Evolutionary conservation across 1,284 basidiomycete genomes (phyloP).

Genomic region (Phaffia rhodozyma): DNA sequence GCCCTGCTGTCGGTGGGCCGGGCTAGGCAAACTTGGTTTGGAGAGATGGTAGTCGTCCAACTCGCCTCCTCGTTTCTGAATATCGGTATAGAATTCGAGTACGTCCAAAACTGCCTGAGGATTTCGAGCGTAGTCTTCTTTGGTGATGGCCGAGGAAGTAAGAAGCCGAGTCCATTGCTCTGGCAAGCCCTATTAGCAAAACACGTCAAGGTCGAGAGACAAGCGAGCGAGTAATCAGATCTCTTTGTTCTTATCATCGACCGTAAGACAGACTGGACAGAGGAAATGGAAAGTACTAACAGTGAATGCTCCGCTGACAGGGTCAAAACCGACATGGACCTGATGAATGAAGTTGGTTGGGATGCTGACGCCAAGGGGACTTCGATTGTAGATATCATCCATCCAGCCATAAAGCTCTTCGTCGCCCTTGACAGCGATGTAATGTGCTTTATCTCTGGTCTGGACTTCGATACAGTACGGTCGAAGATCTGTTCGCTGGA

Average conservation of each 20-base stretch:
- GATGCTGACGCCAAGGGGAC: constrained; percentile 78
- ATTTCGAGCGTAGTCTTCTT: constrained; percentile 92
- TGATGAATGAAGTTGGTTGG: constrained; percentile 95
- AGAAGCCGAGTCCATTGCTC: constrained; percentile 94
- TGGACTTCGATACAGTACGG: constrained; percentile 81
- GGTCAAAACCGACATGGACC: constrained; percentile 96
- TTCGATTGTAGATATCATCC: constrained; percentile 88
- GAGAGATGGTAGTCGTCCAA: constrained; percentile 40
- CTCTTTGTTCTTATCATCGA: too few species aligned
- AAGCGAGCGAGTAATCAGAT: not conserved
- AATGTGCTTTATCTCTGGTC: constrained; percentile 65
- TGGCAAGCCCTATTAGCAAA: constrained; percentile 60
- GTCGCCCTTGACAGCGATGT: constrained; percentile 75
- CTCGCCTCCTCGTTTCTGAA: constrained; percentile 83
- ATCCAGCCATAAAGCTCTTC: constrained; percentile 94
- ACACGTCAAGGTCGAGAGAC: not conserved
- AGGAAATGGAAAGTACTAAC: constrained; percentile 39
- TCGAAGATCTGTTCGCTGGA: constrained; percentile 83
- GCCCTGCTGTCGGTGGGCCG: constrained; percentile 1
- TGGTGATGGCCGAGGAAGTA: constrained; percentile 91
- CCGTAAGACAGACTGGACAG: not conserved
- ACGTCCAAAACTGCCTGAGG: constrained; percentile 96
- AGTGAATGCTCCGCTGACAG: constrained; percentile 83
- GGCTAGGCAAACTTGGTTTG: not conserved
- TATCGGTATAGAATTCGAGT: constrained; percentile 95